Conservation (phyloP, 306 rosid genomes). For the Dicorynia guianensis region DNA sequence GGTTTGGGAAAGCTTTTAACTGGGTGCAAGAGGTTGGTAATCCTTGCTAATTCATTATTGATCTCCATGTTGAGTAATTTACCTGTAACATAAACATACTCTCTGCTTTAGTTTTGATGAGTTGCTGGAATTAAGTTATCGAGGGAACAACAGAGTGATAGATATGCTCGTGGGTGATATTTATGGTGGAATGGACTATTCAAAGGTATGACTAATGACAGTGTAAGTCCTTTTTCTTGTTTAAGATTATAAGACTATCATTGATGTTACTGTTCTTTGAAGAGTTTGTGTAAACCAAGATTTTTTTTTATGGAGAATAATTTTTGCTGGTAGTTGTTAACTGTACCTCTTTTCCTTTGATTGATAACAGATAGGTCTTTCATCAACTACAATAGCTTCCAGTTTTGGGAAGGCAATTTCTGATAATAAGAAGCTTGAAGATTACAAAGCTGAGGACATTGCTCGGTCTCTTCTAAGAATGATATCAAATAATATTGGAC, state of each 20-base stretch:
- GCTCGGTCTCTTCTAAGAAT: constrained; percentile 93
- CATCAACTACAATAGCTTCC: constrained; percentile 92
- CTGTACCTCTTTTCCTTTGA: constrained; percentile 31
- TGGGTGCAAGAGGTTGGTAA: constrained; percentile 77
- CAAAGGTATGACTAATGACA: constrained; percentile 65
- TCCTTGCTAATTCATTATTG: constrained; percentile 22
- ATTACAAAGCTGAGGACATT: constrained; percentile 85
- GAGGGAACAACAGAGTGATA: constrained; percentile 84
- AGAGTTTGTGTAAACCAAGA: background rate
- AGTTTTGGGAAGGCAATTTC: constrained; percentile 96
- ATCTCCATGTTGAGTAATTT: constrained; percentile 27
- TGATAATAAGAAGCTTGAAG: constrained; percentile 71
- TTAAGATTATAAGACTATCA: constrained; percentile 22
- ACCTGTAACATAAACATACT: constrained; percentile 24
- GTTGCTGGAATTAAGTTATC: constrained; percentile 90
- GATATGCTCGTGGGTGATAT: constrained; percentile 99
- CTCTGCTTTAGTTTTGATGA: constrained; percentile 81
- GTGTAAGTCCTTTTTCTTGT: constrained; percentile 29
- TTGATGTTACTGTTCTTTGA: constrained; percentile 15
- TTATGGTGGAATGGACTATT: constrained; percentile 88
- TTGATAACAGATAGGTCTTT: constrained; percentile 77
- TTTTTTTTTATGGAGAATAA: constrained; percentile 31
- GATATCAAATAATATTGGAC: constrained; percentile 97
- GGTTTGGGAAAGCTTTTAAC: constrained; percentile 97
- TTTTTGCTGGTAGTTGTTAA: constrained; percentile 28